Evolutionary conservation across 805 yeast species (phyloP).

Genomic region (Candida mattraensis): DNA sequence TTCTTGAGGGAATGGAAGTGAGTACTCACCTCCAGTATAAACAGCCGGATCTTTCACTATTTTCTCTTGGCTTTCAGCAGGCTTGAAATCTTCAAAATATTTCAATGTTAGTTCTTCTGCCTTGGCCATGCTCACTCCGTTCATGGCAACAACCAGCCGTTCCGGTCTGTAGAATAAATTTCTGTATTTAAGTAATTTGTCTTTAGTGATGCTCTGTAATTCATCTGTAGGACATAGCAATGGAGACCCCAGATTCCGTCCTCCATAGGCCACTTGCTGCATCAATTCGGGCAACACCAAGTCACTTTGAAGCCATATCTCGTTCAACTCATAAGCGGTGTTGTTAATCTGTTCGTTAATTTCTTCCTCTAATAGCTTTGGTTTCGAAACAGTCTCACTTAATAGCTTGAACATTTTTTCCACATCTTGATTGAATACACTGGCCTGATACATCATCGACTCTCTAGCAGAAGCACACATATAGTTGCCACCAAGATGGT

Average conservation of each 20-base stretch:
- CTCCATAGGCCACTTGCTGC: conserved; percentile 75
- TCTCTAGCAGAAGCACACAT: conserved; percentile 93
- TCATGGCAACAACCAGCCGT: conserved; percentile 79
- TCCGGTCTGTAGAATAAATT: conserved; percentile 71
- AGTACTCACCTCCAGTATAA: conserved; percentile 61
- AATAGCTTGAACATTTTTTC: conserved; percentile 75
- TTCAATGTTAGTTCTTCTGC: conserved; percentile 65
- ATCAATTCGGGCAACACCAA: conserved; percentile 85
- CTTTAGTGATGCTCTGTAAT: conserved; percentile 52
- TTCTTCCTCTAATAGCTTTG: conserved; percentile 67
- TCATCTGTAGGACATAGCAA: conserved; percentile 75
- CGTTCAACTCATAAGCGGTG: conserved; percentile 79
- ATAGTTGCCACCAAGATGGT: conserved; percentile 87
- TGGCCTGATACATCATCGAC: conserved; percentile 88
- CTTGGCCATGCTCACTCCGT: conserved; percentile 72
- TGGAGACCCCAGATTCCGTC: conserved; percentile 82
- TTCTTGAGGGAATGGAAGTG: conserved; percentile 52
- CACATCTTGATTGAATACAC: conserved; percentile 85
- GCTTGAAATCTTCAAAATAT: conserved; percentile 63
- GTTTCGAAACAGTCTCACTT: conserved; percentile 74
- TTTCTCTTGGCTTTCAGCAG: conserved; percentile 24
- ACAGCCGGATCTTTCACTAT: conserved; percentile 39
- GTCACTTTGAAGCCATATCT: conserved; percentile 81
- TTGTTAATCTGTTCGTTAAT: conserved; percentile 69
- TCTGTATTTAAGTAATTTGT: conserved; percentile 58